Evolutionary conservation across 257 asterid species (phyloP).

Genomic region (Lycium ferocissimum): DNA sequence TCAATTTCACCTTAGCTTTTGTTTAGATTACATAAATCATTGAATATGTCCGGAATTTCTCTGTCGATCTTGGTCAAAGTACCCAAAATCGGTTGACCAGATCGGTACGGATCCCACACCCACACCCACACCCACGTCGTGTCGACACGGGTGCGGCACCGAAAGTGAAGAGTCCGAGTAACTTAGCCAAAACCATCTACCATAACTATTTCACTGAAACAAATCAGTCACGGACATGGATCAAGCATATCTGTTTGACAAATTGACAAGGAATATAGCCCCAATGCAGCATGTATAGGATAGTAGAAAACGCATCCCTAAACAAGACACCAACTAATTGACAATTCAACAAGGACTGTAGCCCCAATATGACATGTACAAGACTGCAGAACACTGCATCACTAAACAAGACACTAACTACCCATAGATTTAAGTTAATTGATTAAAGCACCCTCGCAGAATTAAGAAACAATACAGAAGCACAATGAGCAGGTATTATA

Average conservation of each 20-base stretch:
- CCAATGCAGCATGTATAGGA: neutral
- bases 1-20: no score
- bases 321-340: slow-evolving; percentile 16
- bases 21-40: no score
- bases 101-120: no score
- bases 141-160: no score
- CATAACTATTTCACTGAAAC: slow-evolving; percentile 18
- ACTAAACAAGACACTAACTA: slow-evolving; percentile 1
- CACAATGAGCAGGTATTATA: neutral
- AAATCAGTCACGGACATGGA: slow-evolving; percentile 16
- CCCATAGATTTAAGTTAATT: neutral
- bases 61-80: no score
- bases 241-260: slow-evolving; percentile 14
- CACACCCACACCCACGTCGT: no score
- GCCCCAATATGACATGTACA: slow-evolving; percentile 6
- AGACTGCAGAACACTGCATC: slow-evolving; percentile 6
- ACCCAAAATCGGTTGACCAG: no score
- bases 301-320: slow-evolving; percentile 15
- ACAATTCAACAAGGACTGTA: slow-evolving; percentile 18
- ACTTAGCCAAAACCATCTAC: no score
- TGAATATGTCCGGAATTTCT: no score
- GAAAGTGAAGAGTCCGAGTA: no score
- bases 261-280: slow-evolving; percentile 9
- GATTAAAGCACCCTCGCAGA: neutral
- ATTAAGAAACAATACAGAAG: slow-evolving; percentile 22